These are phyloP conservation scores for Xylaria telfairii DNA, from an alignment of 495 filamentous ascomycete genomes.

Conservation along the genomic window DNA sequence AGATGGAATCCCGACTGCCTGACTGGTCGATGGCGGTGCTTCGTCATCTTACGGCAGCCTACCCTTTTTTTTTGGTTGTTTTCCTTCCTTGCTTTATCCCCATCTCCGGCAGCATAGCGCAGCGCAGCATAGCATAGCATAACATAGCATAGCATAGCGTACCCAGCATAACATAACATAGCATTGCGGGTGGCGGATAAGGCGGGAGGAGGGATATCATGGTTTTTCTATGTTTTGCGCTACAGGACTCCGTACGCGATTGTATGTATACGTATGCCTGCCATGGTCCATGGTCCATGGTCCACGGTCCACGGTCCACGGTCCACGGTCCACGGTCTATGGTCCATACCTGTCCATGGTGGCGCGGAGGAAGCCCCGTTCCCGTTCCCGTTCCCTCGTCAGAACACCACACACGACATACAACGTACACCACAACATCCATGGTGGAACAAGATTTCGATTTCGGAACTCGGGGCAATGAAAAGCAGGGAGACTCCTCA, in stretches of 20 bases:
- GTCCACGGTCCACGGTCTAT: too few relatives aligned
- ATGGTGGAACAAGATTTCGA: neutral
- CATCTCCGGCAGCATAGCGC: too few relatives aligned
- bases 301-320: too few relatives aligned
- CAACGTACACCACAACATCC: too few relatives aligned
- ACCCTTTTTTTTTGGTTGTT: neutral
- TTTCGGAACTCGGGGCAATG: constrained; percentile 17
- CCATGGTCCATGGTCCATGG: neutral
- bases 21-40: constrained; percentile 18
- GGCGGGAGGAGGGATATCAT: constrained; percentile 10
- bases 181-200: constrained; percentile 8
- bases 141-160: neutral
- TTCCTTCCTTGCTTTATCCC: neutral
- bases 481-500: constrained; percentile 11
- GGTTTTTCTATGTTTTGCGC: neutral
- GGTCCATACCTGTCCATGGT: too few relatives aligned
- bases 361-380: neutral
- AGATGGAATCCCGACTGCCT: constrained; percentile 15
- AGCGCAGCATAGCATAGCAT: neutral
- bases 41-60: constrained; percentile 25
- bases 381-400: neutral
- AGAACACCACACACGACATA: too few relatives aligned
- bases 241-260: neutral
- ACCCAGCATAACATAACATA: neutral
- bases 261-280: neutral